Percentiles rank a stretch among this genome's conserved stretches.
Conservation (phyloP, 1,284 basidiomycete species). For the Naganishia liquefaciens region DNA sequence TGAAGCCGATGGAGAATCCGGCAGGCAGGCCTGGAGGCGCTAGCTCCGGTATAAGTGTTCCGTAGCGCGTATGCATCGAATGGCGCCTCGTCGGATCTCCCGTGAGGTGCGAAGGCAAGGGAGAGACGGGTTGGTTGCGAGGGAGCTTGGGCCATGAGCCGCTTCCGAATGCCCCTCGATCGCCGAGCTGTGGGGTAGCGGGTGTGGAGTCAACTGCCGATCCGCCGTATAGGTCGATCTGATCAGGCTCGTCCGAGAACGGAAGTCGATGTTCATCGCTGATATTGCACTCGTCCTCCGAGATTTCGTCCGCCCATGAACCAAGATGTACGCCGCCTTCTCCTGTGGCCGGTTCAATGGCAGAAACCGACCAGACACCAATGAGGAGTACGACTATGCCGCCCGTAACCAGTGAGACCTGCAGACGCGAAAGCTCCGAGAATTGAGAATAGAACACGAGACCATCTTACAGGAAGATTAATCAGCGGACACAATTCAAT, state of each 20-base stretch:
- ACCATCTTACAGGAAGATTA: constrained; percentile 58
- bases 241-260: constrained; percentile 34
- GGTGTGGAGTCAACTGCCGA: constrained; percentile 17
- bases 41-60: constrained; percentile 51
- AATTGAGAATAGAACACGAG: constrained; percentile 91
- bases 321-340: constrained; percentile 53
- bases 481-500: background rate
- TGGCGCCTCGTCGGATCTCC: constrained; percentile 20
- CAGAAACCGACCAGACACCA: constrained; percentile 83
- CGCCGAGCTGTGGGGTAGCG: constrained; percentile 3
- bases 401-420: constrained; percentile 72
- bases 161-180: constrained; percentile 14
- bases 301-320: constrained; percentile 50
- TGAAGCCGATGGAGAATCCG: constrained; percentile 53
- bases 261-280: constrained; percentile 36
- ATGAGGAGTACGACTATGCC: constrained; percentile 78
- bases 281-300: constrained; percentile 36
- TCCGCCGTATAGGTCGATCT: constrained; percentile 25
- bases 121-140: constrained; percentile 19
- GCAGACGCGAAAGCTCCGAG: constrained; percentile 66
- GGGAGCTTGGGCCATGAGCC: constrained; percentile 21
- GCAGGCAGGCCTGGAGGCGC: constrained; percentile 44
- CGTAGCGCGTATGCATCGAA: constrained; percentile 39
- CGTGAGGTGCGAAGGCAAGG: constrained; percentile 23
- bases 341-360: constrained; percentile 48